Percentiles rank a stretch among this genome's conserved stretches.
Evolutionary conservation across 768 basidiomycete genomes (phyloP).

Genomic region (Trametes elegans): DNA sequence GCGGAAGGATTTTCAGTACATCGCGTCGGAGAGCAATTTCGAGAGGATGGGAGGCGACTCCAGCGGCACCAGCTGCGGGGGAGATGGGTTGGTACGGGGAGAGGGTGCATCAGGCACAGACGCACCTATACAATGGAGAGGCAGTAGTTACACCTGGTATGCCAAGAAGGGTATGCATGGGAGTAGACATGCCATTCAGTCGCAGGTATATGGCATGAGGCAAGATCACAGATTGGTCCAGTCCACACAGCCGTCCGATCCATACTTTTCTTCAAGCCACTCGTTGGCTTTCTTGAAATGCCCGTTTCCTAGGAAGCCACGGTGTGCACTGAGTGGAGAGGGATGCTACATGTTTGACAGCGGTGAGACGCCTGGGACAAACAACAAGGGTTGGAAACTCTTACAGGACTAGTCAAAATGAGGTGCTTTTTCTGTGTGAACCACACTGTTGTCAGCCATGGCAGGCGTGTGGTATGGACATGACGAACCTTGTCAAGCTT

Average conservation of each 20-base stretch:
- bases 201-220: background rate
- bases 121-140: too few species aligned
- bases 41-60: too few species aligned
- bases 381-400: conserved; percentile 29
- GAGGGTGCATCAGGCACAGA: too few species aligned
- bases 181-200: too few species aligned
- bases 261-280: conserved; percentile 83
- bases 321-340: conserved; percentile 72
- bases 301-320: conserved; percentile 84
- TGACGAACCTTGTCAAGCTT: conserved; percentile 66
- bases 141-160: too few species aligned
- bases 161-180: too few species aligned
- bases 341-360: conserved; percentile 57
- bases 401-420: conserved; percentile 74
- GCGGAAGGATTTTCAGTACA: too few species aligned
- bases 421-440: conserved; percentile 67
- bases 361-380: conserved; percentile 18
- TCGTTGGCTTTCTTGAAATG: conserved; percentile 88
- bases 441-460: background rate
- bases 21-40: too few species aligned
- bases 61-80: too few species aligned
- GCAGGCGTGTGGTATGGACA: background rate
- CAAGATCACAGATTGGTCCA: conserved; percentile 54
- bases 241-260: conserved; percentile 64
- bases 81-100: too few species aligned